A percentile compares a stretch with the other conserved stretches of the same genome.
Evolutionary conservation across 305 asterid species (phyloP).

Genomic region (Fraxinus sp.): DNA sequence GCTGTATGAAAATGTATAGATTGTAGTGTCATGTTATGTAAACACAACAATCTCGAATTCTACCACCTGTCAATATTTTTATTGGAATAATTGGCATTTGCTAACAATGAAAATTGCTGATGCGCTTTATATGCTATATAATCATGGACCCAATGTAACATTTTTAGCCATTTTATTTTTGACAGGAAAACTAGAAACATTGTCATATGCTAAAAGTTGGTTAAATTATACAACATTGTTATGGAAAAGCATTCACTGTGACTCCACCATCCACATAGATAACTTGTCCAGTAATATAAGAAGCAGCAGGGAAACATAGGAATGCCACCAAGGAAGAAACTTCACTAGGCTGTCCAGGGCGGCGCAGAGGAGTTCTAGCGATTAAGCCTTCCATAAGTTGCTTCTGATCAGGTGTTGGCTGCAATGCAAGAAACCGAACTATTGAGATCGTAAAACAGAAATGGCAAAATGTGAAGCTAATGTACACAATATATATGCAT

Average conservation of each 20-base stretch:
- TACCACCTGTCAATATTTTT: background rate
- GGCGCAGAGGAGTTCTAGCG: constrained; percentile 21
- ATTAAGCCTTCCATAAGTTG: constrained; percentile 5
- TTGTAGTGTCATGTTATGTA: constrained; percentile 10
- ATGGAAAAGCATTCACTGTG: constrained; percentile 21
- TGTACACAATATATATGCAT: background rate
- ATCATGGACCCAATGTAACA: background rate
- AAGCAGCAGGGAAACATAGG: constrained; percentile 29
- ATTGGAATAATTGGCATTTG: background rate
- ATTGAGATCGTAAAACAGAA: background rate
- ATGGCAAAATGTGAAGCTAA: background rate
- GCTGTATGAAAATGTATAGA: constrained; percentile 6
- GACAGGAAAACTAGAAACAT: background rate
- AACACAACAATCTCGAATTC: background rate
- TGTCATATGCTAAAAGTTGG: background rate
- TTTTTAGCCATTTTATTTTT: background rate
- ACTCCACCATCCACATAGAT: constrained; percentile 29
- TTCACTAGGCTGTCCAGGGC: constrained; percentile 24
- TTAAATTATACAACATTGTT: background rate
- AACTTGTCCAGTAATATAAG: constrained; percentile 32
- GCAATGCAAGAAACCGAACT: constrained; percentile 6
- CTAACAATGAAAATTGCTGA: background rate
- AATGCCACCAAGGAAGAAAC: constrained; percentile 21
- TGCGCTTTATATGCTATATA: background rate
- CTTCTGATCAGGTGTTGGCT: background rate